Conservation (phyloP, 2,329 filamentous ascomycete genomes). For the Elsinoe ampelina region DNA sequence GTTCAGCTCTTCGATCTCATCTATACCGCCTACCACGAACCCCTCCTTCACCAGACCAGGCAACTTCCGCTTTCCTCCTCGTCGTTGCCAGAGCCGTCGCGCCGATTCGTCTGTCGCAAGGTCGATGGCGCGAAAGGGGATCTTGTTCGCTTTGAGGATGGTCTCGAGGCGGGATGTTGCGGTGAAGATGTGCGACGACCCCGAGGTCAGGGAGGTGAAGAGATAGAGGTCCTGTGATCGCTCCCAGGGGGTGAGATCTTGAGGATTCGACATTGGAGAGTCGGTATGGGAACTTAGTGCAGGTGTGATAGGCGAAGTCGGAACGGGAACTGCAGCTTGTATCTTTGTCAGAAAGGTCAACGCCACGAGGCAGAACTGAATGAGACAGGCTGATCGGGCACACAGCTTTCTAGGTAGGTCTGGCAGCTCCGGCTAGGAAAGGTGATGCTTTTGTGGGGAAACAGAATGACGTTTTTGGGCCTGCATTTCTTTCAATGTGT, state of each 20-base stretch:
- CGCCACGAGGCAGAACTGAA: background rate
- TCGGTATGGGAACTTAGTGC: background rate
- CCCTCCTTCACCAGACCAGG: conserved; percentile 84
- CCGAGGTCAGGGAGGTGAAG: conserved; percentile 91
- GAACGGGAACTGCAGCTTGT: background rate
- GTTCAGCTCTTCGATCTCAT: conserved; percentile 97
- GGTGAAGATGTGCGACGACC: conserved; percentile 91
- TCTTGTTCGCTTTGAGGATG: conserved; percentile 86
- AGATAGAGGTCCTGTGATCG: conserved; percentile 61
- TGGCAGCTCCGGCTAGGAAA: too few species aligned
- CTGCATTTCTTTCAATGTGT: background rate
- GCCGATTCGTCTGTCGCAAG: conserved; percentile 83
- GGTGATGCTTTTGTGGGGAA: conserved; percentile 11
- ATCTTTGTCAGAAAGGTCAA: background rate
- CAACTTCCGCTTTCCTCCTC: conserved; percentile 77
- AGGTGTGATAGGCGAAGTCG: background rate
- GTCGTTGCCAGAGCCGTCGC: conserved; percentile 76
- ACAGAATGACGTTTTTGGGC: conserved; percentile 1
- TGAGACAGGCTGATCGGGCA: background rate
- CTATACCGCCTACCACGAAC: conserved; percentile 74
- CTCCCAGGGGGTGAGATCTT: conserved; percentile 36
- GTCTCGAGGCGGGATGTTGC: conserved; percentile 93
- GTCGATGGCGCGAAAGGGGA: conserved; percentile 88
- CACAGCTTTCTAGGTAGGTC: background rate
- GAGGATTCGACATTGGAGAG: conserved; percentile 1